Evolutionary conservation across 257 asterid species (phyloP).

Genomic region (Linderniella brevidens): DNA sequence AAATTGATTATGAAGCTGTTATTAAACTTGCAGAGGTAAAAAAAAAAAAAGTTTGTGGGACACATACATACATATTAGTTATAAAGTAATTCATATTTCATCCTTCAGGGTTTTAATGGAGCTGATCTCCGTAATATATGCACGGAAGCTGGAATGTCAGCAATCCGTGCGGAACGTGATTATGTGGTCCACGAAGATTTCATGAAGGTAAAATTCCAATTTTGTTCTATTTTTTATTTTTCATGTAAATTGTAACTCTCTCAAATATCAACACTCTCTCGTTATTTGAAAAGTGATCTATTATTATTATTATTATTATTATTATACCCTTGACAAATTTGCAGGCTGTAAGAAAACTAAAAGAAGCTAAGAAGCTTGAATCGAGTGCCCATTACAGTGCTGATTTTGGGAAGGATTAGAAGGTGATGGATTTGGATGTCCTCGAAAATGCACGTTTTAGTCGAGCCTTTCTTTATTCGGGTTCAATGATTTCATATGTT

Average conservation of each 20-base stretch:
- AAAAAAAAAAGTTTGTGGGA: background rate
- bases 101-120: constrained; percentile 75
- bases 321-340: background rate
- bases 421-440: background rate
- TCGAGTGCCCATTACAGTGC: constrained; percentile 74
- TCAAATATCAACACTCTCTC: too few relatives aligned
- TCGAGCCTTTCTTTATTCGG: too few relatives aligned
- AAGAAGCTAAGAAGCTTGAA: constrained; percentile 91
- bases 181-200: constrained; percentile 96
- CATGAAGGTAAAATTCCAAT: constrained; percentile 51
- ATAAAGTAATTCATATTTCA: too few relatives aligned
- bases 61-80: too few relatives aligned
- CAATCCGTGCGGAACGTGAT: constrained; percentile 94
- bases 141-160: constrained; percentile 94
- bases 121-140: constrained; percentile 95
- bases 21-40: constrained; percentile 89
- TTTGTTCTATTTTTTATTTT: background rate
- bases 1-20: constrained; percentile 90
- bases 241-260: background rate
- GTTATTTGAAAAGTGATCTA: too few relatives aligned
- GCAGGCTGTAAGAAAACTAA: constrained; percentile 85
- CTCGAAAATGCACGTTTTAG: too few relatives aligned
- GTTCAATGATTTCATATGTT: too few relatives aligned
- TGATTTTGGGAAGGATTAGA: constrained; percentile 78
- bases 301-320: too few relatives aligned